Percentiles rank a stretch among this genome's conserved stretches.
Evolutionary conservation across 805 yeast genomes (phyloP).

Genomic region (Starmerella asiatica): DNA sequence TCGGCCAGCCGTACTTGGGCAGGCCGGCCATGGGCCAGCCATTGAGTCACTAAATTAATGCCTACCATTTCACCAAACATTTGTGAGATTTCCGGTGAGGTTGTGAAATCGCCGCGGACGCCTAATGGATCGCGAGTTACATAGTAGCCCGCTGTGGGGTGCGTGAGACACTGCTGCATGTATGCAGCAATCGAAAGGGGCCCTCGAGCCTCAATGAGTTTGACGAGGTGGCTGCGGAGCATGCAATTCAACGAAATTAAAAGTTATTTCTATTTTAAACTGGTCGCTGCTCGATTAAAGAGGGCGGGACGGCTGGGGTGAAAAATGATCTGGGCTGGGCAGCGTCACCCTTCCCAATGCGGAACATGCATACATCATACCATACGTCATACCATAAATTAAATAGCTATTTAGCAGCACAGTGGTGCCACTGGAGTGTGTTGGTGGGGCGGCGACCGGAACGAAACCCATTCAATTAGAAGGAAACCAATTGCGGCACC

Average conservation of each 20-base stretch:
- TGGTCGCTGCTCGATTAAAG: too few species aligned
- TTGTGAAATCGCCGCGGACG: constrained; percentile 57
- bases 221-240: constrained; percentile 8
- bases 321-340: too few species aligned
- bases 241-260: background rate
- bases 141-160: constrained; percentile 67
- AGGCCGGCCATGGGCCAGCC: constrained; percentile 46
- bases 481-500: constrained; percentile 50
- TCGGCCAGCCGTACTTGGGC: constrained; percentile 45
- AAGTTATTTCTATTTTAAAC: too few species aligned
- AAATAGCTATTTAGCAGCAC: too few species aligned
- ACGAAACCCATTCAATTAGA: constrained; percentile 39
- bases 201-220: constrained; percentile 42
- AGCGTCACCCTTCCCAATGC: too few species aligned
- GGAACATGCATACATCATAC: too few species aligned
- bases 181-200: constrained; percentile 60
- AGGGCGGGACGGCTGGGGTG: too few species aligned
- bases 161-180: constrained; percentile 70
- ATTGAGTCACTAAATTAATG: constrained; percentile 42
- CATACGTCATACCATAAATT: too few species aligned
- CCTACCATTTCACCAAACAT: constrained; percentile 81
- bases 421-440: too few species aligned
- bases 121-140: constrained; percentile 66
- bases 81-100: constrained; percentile 78
- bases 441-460: too few species aligned